Conservation (phyloP, 202 grass and related monocot genomes). For the Schoenoplectus triqueter region DNA sequence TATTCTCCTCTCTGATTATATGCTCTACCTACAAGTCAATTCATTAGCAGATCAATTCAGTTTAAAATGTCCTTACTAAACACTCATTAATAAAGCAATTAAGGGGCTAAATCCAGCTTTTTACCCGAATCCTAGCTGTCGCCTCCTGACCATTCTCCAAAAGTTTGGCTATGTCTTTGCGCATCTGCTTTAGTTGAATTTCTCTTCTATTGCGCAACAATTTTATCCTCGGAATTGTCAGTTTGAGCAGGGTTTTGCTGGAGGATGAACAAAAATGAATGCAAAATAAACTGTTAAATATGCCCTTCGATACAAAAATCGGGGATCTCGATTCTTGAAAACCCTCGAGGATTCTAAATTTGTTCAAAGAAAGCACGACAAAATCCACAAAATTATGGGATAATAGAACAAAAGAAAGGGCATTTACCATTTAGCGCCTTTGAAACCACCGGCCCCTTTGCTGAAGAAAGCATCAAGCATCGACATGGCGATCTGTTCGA, state of each 20-base stretch:
- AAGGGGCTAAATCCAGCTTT: neutral
- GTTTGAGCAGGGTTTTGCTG: conserved; percentile 97
- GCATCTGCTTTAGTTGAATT: conserved; percentile 98
- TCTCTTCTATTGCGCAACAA: conserved; percentile 90
- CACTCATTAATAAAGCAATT: neutral
- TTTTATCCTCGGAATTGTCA: conserved; percentile 96
- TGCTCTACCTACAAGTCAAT: conserved; percentile 76
- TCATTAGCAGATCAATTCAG: conserved; percentile 21
- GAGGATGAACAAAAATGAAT: neutral
- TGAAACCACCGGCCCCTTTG: conserved; percentile 63
- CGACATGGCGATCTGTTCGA: conserved; percentile 50
- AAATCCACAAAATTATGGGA: neutral
- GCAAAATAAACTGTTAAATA: conserved; percentile 1
- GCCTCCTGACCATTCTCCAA: conserved; percentile 92
- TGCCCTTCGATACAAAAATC: neutral
- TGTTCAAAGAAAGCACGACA: neutral
- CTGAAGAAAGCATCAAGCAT: conserved; percentile 94
- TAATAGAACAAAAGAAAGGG: neutral
- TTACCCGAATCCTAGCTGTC: conserved; percentile 89
- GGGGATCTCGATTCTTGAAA: neutral
- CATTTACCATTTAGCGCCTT: conserved; percentile 76
- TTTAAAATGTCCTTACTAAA: neutral
- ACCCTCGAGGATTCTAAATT: neutral
- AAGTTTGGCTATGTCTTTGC: conserved; percentile 94
- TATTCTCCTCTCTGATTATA: conserved; percentile 97